Base-by-base conservation (phyloP, 768 basidiomycete genomes). In the Naematelia aurantialba region DNA sequence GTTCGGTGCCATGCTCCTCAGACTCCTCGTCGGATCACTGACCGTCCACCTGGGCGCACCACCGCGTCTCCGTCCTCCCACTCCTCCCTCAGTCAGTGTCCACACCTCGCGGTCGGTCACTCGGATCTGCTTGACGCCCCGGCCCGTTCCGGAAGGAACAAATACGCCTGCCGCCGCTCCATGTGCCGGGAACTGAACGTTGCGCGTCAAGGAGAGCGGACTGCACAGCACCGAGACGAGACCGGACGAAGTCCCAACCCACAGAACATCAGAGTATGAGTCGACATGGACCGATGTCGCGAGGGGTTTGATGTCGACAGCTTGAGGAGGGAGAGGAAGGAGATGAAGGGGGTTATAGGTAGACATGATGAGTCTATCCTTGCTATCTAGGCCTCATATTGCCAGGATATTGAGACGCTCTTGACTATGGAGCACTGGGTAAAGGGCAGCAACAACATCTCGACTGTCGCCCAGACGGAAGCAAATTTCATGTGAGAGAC, bases 231-330 rank as follows among this genome's bases (percentile, higher is more conserved):
- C 86, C 42, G 81, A 74, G 60, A 96, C 82, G 57, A 80, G 80
- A 2, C 94, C 93, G 26, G 83, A 78, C 58, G 85, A 84, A 8
- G 83, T 81, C 27, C 92, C 93, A 48, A 87, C 80, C 91, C 92
- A 96, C 31, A 99, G 79, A 4, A 87, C 84, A 75, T 97, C 92
- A 0, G 90, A 89, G 21, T 88, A 86, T 5, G 91, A 87, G 77
- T 99, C 94, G 74, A 98, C 93, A 0, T 86, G 84, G 57, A 96
- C 81, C 0, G 89, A 84, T 22, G 88, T 86, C 2, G 69, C 57
- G 49, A 88, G 81, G 24, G 86, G 82, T 49, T 69, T 66, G 19
- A 67, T 67, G 50, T 76, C 69, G 49, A 58, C 46, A 1, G 64
- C 62, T 1, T 58, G 52, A 1, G 73, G 68, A 1, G 72, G 70